Evolutionary conservation across 495 filamentous ascomycete genomes (phyloP).

Genomic region (Penicillium verhagenii): DNA sequence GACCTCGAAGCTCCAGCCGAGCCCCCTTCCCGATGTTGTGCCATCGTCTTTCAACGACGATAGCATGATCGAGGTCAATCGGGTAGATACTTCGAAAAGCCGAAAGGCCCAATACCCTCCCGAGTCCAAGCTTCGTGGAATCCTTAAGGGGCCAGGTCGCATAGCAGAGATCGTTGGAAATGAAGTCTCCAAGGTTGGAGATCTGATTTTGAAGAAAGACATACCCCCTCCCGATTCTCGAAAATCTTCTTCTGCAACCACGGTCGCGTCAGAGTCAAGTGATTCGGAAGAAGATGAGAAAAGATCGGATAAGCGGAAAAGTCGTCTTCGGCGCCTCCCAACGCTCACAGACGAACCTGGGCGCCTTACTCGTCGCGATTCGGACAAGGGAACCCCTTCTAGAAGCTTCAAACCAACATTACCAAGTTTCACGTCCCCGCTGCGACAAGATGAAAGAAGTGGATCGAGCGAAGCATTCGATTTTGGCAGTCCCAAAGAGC

Average conservation of each 20-base stretch:
- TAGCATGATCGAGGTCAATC: slow-evolving; percentile 13
- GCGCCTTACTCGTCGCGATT: slow-evolving; percentile 29
- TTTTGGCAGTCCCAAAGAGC: slow-evolving; percentile 15
- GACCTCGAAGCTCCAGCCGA: slow-evolving; percentile 27
- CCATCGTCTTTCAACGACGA: slow-evolving; percentile 31
- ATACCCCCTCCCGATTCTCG: slow-evolving; percentile 28
- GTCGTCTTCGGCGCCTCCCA: slow-evolving; percentile 33
- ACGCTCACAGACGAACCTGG: slow-evolving; percentile 35
- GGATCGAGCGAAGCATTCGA: slow-evolving; percentile 18
- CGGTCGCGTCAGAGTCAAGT: slow-evolving; percentile 40
- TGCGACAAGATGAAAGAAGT: slow-evolving; percentile 37
- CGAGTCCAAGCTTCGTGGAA: slow-evolving; percentile 47
- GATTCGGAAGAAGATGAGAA: slow-evolving; percentile 45
- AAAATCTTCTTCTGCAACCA: slow-evolving; percentile 40
- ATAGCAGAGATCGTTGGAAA: slow-evolving; percentile 55
- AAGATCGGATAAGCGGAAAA: slow-evolving; percentile 30
- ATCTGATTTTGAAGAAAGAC: slow-evolving; percentile 55
- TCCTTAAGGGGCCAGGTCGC: slow-evolving; percentile 54
- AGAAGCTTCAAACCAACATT: slow-evolving; percentile 41
- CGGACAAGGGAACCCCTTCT: slow-evolving; percentile 28
- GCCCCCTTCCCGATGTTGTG: slow-evolving; percentile 31
- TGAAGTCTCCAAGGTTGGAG: slow-evolving; percentile 58
- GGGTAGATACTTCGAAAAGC: slow-evolving; percentile 17
- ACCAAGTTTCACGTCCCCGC: slow-evolving; percentile 51
- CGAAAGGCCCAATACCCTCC: slow-evolving; percentile 28